Evolutionary conservation across 768 basidiomycete genomes (phyloP), one percentile per base, ranked within the genome.

Genomic region (Clitopilus passeckerianus): DNA sequence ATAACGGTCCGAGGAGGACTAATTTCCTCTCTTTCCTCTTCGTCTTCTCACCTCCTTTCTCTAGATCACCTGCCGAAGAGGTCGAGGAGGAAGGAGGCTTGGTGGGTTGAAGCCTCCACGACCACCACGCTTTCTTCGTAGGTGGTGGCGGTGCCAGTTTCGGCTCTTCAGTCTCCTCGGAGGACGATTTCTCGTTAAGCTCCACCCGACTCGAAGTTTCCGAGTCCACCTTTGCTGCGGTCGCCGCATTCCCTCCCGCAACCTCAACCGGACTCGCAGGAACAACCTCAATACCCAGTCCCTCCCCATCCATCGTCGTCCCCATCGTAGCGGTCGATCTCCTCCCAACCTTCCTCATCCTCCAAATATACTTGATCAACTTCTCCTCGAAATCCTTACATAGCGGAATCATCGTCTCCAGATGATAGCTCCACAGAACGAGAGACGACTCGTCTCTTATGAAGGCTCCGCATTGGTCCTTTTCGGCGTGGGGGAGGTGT

Each of bases 401-500:
- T 16, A 86, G 72, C 0, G 87, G 84, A 59, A 93, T 86, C 63
- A 95, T 87, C 43, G 68, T 67, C 62, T 81, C 82, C 43, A 93
- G 76, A 60, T 83, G 77, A 69, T 93, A 90, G 1, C 86, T 82
- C 92, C 92, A 95, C 22, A 93, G 82, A 22, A 94, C 79, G n/a
- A 94, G 82, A 14, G 88, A 85, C 15, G 83, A 79, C 65, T 93
- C 90, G 70, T 89, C 83, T 16, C 91, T 85, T 56, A 93, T 83
- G 65, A 95, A 95, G 0, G 93, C 93, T 16, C 87, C 92, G 53
- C 89, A 92, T 64, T 93, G 91, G 57, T 94, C 92, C 75, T 93
- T 93, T 68, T 94, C 90, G 3, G 91, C 92, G 35, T 81, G 75
- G 1, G 88, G 87, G 34, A 95, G 76, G 54, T 81, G 77, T 34